Percentiles rank a stretch among this genome's conserved stretches.
Evolutionary conservation across 2,329 filamentous ascomycete species (phyloP).

Genomic region (Penicillium sp.): DNA sequence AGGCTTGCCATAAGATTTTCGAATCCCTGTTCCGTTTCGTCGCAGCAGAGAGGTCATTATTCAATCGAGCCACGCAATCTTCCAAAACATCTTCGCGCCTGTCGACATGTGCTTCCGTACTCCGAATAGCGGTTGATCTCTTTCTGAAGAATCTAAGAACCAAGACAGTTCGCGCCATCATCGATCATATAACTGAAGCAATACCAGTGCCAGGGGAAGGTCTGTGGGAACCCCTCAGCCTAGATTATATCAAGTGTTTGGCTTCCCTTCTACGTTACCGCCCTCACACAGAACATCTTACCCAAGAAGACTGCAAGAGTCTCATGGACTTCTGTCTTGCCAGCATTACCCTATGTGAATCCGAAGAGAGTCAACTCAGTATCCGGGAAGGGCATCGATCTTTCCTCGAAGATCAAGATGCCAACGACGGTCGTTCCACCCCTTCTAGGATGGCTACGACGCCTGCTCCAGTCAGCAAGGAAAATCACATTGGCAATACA

Average conservation of each 20-base stretch:
- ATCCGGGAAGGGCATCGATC: slow-evolving; percentile 29
- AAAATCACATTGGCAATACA: slow-evolving; percentile 29
- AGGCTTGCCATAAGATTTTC: slow-evolving; percentile 74
- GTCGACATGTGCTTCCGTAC: slow-evolving; percentile 63
- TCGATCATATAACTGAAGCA: slow-evolving; percentile 77
- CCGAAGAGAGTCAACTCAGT: slow-evolving; percentile 30
- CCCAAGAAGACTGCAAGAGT: slow-evolving; percentile 62
- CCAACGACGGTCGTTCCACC: slow-evolving; percentile 28
- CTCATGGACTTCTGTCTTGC: slow-evolving; percentile 67
- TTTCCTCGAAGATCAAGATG: slow-evolving; percentile 27
- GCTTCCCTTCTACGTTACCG: slow-evolving; percentile 65
- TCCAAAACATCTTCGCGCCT: slow-evolving; percentile 57
- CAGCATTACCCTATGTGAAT: slow-evolving; percentile 48
- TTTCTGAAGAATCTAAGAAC: slow-evolving; percentile 64
- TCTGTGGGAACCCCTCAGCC: slow-evolving; percentile 65
- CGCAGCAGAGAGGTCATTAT: slow-evolving; percentile 64
- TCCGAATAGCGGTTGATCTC: slow-evolving; percentile 68
- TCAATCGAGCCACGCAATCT: slow-evolving; percentile 54
- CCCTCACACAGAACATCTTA: slow-evolving; percentile 76
- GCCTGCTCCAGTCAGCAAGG: slow-evolving; percentile 26
- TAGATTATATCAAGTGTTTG: slow-evolving; percentile 76
- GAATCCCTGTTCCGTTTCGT: slow-evolving; percentile 73
- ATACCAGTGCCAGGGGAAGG: slow-evolving; percentile 60
- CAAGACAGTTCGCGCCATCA: slow-evolving; percentile 73
- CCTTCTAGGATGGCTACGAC: slow-evolving; percentile 31